A percentile compares a stretch with the other conserved stretches of the same genome.
Conservation (phyloP, 1,284 basidiomycete genomes). For the Apiotrichum veenhuisii region DNA sequence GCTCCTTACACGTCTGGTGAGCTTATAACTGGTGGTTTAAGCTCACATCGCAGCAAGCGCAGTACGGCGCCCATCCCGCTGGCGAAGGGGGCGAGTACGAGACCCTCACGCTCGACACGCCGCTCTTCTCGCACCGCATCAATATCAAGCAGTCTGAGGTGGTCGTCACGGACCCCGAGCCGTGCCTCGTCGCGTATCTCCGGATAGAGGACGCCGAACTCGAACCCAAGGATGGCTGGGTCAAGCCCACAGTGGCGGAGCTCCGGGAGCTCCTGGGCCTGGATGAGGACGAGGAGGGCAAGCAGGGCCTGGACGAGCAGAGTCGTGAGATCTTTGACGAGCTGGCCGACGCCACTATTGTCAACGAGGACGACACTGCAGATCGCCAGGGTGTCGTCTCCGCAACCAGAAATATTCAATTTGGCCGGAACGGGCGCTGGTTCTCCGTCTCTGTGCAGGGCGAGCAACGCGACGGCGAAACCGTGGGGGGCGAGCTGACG, state of each 20-base stretch:
- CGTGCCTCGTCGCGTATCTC: conserved; percentile 77
- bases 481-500: conserved; percentile 34
- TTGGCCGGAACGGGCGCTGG: conserved; percentile 34
- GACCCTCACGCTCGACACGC: conserved; percentile 83
- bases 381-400: not conserved
- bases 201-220: conserved; percentile 67
- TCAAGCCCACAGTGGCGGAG: conserved; percentile 24
- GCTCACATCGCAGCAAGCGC: conserved; percentile 57
- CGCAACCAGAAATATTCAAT: conserved; percentile 8
- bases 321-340: conserved; percentile 17
- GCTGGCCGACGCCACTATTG: not conserved
- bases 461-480: conserved; percentile 2
- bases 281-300: conserved; percentile 16
- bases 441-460: conserved; percentile 34
- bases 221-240: conserved; percentile 54
- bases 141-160: conserved; percentile 63
- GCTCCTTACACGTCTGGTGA: conserved; percentile 68
- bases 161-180: conserved; percentile 57
- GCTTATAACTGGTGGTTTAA: conserved; percentile 20
- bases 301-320: conserved; percentile 30
- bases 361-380: not conserved
- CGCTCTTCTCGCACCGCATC: conserved; percentile 78
- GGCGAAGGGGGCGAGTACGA: conserved; percentile 99
- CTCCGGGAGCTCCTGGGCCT: conserved; percentile 37
- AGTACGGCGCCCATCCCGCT: conserved; percentile 89